These are phyloP conservation scores for Letharia lupina DNA, from an alignment of 495 filamentous ascomycete genomes.

Conservation along the genomic window DNA sequence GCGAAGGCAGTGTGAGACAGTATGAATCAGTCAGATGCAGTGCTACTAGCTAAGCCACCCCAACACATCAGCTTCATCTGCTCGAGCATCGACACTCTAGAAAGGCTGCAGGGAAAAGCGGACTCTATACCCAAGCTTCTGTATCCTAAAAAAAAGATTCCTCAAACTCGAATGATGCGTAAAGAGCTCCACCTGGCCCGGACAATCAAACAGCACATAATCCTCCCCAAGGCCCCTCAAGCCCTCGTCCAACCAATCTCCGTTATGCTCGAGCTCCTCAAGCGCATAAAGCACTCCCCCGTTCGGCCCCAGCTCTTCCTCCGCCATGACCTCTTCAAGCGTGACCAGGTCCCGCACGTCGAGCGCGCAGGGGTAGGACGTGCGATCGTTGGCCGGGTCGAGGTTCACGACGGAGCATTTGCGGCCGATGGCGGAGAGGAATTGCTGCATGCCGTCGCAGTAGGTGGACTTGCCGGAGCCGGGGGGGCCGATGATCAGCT, in stretches of 20 bases:
- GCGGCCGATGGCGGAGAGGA: constrained; percentile 85
- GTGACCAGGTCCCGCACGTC: constrained; percentile 85
- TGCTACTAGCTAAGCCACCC: constrained; percentile 61
- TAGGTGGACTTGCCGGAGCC: constrained; percentile 95
- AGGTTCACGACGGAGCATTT: constrained; percentile 94
- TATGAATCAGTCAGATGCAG: constrained; percentile 88
- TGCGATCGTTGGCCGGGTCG: constrained; percentile 89
- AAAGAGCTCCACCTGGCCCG: constrained; percentile 93
- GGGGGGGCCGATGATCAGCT: constrained; percentile 85
- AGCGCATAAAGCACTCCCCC: constrained; percentile 87
- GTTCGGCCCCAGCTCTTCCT: constrained; percentile 84
- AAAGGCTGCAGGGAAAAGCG: constrained; percentile 31
- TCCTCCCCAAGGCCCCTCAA: constrained; percentile 73
- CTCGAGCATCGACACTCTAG: background rate
- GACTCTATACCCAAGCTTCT: constrained; percentile 90
- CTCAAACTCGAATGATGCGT: constrained; percentile 85
- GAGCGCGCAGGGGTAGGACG: constrained; percentile 66
- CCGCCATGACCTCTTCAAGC: constrained; percentile 90
- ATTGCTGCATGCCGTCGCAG: constrained; percentile 98
- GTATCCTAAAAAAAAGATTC: constrained; percentile 80
- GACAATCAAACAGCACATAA: constrained; percentile 92
- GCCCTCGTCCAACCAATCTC: constrained; percentile 79
- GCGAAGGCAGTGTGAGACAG: constrained; percentile 79
- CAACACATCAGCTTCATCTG: constrained; percentile 21
- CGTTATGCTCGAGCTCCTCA: constrained; percentile 87